A percentile compares a stretch with the other conserved stretches of the same genome.
phyloP scores from a whole-genome alignment of 2,329 filamentous ascomycete species.

The Metarhizium robertsii region DNA sequence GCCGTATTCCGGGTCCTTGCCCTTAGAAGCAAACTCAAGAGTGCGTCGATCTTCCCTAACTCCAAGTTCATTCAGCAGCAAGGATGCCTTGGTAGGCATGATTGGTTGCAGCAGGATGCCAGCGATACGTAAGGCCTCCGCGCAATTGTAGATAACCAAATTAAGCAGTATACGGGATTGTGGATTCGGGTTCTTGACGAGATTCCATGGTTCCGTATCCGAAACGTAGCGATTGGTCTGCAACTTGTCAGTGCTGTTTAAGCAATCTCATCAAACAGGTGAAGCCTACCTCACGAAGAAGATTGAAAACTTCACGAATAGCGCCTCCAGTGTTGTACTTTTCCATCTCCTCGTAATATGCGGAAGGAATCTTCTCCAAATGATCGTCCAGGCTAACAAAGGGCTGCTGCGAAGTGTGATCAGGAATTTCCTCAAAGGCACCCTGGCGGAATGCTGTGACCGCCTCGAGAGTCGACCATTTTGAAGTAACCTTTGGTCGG shows the following conservation, averaged over 20 bases:
- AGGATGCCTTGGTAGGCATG: slow-evolving; percentile 69
- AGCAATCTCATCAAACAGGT: too few species aligned
- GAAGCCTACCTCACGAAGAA: slow-evolving; percentile 45
- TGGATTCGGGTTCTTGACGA: slow-evolving; percentile 29
- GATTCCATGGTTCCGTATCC: slow-evolving; percentile 58
- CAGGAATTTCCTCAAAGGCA: slow-evolving; percentile 11
- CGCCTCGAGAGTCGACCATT: slow-evolving; percentile 56
- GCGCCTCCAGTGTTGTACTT: slow-evolving; percentile 55
- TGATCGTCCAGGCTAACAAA: slow-evolving; percentile 18
- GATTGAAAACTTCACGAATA: slow-evolving; percentile 53
- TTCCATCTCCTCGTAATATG: slow-evolving; percentile 48
- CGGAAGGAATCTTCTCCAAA: slow-evolving; percentile 11
- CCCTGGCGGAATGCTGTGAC: slow-evolving; percentile 29
- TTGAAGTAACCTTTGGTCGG: slow-evolving; percentile 40
- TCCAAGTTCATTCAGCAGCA: slow-evolving; percentile 68
- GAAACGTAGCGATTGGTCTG: slow-evolving; percentile 42
- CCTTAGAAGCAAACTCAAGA: slow-evolving; percentile 51
- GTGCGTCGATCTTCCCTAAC: slow-evolving; percentile 55
- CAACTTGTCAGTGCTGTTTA: slow-evolving; percentile 8
- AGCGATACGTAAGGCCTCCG: slow-evolving; percentile 68
- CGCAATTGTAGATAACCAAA: slow-evolving; percentile 56
- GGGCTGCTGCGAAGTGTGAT: neutral
- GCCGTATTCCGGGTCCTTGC: slow-evolving; percentile 64
- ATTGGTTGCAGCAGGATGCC: slow-evolving; percentile 85
- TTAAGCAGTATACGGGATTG: slow-evolving; percentile 35